Evolutionary conservation across 163 green algal genomes (phyloP).

Genomic region (Coccomyxa subellipsoidea): DNA sequence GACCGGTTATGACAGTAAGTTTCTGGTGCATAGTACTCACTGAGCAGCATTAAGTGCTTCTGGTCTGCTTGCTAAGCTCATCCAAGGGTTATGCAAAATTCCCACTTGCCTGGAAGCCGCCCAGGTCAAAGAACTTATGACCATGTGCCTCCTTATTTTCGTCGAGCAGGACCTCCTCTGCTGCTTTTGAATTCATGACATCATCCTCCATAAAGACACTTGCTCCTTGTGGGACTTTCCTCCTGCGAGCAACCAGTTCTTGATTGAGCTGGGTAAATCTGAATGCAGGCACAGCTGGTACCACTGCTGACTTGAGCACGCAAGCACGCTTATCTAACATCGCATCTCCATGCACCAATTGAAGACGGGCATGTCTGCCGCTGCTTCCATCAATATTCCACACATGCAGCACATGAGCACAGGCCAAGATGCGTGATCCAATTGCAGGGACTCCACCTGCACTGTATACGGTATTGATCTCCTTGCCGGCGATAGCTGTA

Average conservation of each 20-base stretch:
- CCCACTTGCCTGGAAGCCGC: slow-evolving; percentile 40
- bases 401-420: too few species aligned
- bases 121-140: slow-evolving; percentile 77
- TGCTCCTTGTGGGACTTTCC: neutral
- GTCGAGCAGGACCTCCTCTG: slow-evolving; percentile 83
- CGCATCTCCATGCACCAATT: too few species aligned
- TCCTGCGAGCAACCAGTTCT: neutral
- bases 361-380: too few species aligned
- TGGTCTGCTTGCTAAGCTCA: too few species aligned
- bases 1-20: neutral
- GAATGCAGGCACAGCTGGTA: too few species aligned
- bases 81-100: too few species aligned
- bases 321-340: too few species aligned
- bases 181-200: slow-evolving; percentile 21
- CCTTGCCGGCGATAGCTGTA: neutral
- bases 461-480: neutral
- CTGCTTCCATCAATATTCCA: too few species aligned
- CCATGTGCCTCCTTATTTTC: slow-evolving; percentile 67
- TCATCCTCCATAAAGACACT: slow-evolving; percentile 12
- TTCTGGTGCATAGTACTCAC: too few species aligned
- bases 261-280: too few species aligned
- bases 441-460: neutral
- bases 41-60: too few species aligned
- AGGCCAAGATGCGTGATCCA: slow-evolving; percentile 2
- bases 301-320: too few species aligned